Evolutionary conservation across 148 eudicot genomes (phyloP), one percentile per base, ranked within the genome.

Genomic region (Chenopodium formosanum): DNA sequence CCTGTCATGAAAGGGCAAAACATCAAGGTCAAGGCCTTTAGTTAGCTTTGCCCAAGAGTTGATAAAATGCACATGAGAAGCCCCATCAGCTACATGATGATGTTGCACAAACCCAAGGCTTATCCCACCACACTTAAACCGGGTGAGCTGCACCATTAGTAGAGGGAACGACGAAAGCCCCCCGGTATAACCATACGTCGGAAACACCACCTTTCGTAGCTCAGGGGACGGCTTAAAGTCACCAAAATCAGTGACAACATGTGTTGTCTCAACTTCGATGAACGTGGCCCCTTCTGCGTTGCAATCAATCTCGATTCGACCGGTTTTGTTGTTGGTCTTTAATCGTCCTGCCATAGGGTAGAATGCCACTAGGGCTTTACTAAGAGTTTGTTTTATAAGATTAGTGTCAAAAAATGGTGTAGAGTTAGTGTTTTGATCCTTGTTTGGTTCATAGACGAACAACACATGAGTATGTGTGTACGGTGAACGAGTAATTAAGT

Each of bases 211-310:
- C 53, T 62, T 77, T 40, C 83, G 78, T 23, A 88, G 84, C 80
- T 83, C 85, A 77, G 80, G 46, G 4, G 85, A 87, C 4, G 91
- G 91, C 37, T 78, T 85, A 78, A 89, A 89, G n/a, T 89, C 89
- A n/a, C 90, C 91, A 73, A 87, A 88, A 78, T 87, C 88, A 12
- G 88, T 85, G 13, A 89, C 23, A 3, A 48, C 73, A 47, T 81
- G 75, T n/a, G 83, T 77, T 9, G 88, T 80, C 29, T 83, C 84
- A 5, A 77, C 81, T 40, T 83, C 88, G 4, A 76, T 83, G 62
- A 83, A 83, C 66, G 81, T 48, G 27, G 73, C 86, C 56, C 86
- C 88, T 70, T 80, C 63, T 0, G 76, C 82, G 79, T 84, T 87
- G 52, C 89, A 87, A 53, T 84, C 85, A 14, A 87, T 81, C 78